Percentiles rank a stretch among this genome's conserved stretches.
These are phyloP conservation scores for Dendryphion nanum DNA, from an alignment of 2,329 filamentous ascomycete species.

Conservation along the genomic window DNA sequence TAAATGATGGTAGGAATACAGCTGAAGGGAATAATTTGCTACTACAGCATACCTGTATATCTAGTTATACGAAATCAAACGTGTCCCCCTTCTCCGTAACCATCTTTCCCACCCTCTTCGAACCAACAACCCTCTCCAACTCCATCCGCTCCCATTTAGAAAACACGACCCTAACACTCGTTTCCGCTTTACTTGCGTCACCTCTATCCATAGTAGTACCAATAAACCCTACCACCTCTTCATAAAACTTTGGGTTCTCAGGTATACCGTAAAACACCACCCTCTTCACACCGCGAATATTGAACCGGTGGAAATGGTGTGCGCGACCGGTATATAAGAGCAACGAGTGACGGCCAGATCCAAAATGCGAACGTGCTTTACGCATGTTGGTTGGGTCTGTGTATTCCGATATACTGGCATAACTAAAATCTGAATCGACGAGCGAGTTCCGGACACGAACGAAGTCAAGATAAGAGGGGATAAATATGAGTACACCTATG, in stretches of 20 bases:
- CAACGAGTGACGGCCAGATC: conserved; percentile 76
- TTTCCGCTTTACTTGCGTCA: conserved; percentile 51
- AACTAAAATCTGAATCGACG: conserved; percentile 68
- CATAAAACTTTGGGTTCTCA: conserved; percentile 81
- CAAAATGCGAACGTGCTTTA: conserved; percentile 82
- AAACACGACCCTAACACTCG: conserved; percentile 62
- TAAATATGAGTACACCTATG: conserved; percentile 76
- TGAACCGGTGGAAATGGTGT: conserved; percentile 94
- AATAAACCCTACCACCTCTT: conserved; percentile 71
- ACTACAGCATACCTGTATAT: no score
- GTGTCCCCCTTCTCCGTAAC: conserved; percentile 79
- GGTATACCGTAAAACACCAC: conserved; percentile 90
- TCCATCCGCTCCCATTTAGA: conserved; percentile 87
- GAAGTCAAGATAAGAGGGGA: conserved; percentile 94
- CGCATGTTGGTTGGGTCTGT: conserved; percentile 74
- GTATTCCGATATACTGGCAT: conserved; percentile 89
- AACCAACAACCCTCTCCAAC: conserved; percentile 84
- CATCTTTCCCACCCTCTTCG: conserved; percentile 78
- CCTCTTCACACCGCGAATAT: conserved; percentile 74
- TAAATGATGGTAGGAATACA: no score
- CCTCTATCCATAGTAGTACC: conserved; percentile 56
- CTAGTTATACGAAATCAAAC: conserved; percentile 87
- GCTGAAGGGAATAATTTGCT: no score
- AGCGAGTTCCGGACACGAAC: conserved; percentile 92
- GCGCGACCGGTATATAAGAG: conserved; percentile 90